Base-by-base conservation (phyloP, 1,284 basidiomycete genomes). In the Coniferiporia weirii region DNA sequence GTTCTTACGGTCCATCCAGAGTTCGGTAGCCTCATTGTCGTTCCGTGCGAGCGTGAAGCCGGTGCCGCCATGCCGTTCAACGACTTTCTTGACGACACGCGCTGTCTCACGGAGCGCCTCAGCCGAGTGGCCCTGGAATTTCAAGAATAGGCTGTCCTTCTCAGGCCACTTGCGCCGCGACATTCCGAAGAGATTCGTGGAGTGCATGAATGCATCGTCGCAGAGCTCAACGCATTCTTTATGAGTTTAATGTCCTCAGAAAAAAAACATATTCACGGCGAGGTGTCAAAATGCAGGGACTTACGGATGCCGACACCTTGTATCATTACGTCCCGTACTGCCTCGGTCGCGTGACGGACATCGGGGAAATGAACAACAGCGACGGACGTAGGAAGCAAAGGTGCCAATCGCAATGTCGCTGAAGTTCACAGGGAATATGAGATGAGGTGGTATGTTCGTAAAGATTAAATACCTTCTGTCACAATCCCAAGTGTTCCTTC, bases 401-500 rank as follows among this genome's bases (percentile, higher is more conserved):
- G 94, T 0, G 91, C 82, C 5, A 97, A 78, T 5, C 90, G 79
- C 53, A 96, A 76, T 0, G 94, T 95, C 0, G 87, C 91, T 81
- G 68, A 22, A 52, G 15, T 19, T 10, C 32, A 35, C 20, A 46
- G 15, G 9, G 17, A 7, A 15, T 36, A 13, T 7, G 19, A 53
- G 15, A 17, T 22, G 12, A 22, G 22, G 27, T 20, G 17, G 7
- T n/a, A 22, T 10, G 9, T 8, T 3, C 46, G 40, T 34, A 40
- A 53, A 38, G 13, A 7, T 10, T 46, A 54, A 69, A 19, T 60
- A 87, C 89, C 85, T 79, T 97, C 95, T 0, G 93, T 95, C 36
- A 98, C 81, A 57, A 98, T 92, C 0, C 95, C 95, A 22, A 98
- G 75, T 0, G 95, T 98, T 0, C 95, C 95, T 70, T 98, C 95